Percentiles rank a stretch among this genome's conserved stretches.
phyloP scores from a whole-genome alignment of 257 asterid genomes.

The Rauvolfia tetraphylla region DNA sequence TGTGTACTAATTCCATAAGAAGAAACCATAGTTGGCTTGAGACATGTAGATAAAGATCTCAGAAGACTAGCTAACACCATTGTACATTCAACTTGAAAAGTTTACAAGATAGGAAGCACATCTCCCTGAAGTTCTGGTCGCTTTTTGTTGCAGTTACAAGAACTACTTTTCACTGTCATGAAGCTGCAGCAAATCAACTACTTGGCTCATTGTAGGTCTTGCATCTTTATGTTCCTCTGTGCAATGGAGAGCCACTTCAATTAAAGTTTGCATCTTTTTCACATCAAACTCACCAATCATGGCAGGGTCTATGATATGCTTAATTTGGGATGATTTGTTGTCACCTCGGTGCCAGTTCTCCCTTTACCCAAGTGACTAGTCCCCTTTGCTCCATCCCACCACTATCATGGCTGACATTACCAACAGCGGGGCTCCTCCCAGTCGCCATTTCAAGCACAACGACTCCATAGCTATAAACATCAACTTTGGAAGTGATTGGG shows the following conservation, averaged over 20 bases:
- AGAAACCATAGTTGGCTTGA: no score
- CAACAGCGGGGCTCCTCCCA: slow-evolving; percentile 20
- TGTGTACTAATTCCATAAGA: no score
- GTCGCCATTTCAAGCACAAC: slow-evolving; percentile 39
- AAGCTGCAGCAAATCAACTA: slow-evolving; percentile 25
- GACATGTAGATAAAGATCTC: no score
- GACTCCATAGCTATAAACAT: slow-evolving; percentile 43
- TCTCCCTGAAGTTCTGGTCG: no score
- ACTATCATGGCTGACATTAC: background rate
- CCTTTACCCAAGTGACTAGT: slow-evolving; percentile 30
- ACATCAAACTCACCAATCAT: slow-evolving; percentile 18
- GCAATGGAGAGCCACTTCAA: slow-evolving; percentile 33
- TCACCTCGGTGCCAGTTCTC: slow-evolving; percentile 13
- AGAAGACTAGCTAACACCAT: background rate
- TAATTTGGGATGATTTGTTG: background rate
- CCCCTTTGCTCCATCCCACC: slow-evolving; percentile 18
- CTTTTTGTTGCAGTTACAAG: no score
- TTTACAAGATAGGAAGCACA: no score
- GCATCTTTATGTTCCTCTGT: slow-evolving; percentile 27
- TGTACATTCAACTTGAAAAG: no score
- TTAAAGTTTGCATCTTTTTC: slow-evolving; percentile 19
- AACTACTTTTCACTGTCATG: background rate
- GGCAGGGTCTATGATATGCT: slow-evolving; percentile 27
- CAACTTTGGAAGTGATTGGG: slow-evolving; percentile 44
- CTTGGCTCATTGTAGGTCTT: slow-evolving; percentile 40